phyloP scores from a whole-genome alignment of 768 basidiomycete species.

The Pseudohyphozyma bogoriensis region DNA sequence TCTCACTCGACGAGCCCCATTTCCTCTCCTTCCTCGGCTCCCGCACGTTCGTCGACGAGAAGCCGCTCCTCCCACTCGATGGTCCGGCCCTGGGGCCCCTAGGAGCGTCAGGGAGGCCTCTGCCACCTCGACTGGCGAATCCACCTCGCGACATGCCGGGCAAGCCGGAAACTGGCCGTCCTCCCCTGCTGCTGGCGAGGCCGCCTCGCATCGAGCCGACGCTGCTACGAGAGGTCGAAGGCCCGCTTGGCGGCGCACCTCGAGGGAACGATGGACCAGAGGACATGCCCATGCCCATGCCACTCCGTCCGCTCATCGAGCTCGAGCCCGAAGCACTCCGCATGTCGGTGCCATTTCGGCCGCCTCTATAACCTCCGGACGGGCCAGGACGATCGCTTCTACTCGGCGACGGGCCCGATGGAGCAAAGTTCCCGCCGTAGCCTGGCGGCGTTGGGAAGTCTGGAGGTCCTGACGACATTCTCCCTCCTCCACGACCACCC shows the following conservation, averaged over 20 bases:
- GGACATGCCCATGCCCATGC: not conserved
- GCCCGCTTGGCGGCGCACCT: no score
- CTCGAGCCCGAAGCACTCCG: no score
- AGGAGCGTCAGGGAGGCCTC: constrained; percentile 8
- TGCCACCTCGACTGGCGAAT: not conserved
- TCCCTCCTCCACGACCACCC: not conserved
- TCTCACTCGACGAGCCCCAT: constrained; percentile 22
- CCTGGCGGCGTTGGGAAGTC: no score
- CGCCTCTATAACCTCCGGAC: not conserved
- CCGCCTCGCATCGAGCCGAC: no score
- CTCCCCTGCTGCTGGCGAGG: no score
- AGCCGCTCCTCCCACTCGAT: not conserved
- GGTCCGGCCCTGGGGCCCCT: constrained; percentile 17
- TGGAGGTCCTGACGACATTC: no score
- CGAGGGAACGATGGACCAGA: not conserved
- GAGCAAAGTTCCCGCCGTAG: no score
- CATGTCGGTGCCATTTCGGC: no score
- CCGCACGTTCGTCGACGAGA: constrained; percentile 4
- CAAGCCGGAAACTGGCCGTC: not conserved
- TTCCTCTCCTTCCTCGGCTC: constrained; percentile 18
- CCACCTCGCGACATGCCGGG: not conserved
- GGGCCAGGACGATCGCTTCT: no score
- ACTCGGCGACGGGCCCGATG: no score
- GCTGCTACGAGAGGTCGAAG: no score
- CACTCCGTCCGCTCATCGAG: no score